Conservation (phyloP, 352 stramenopile genomes). For the Pythium aristosporum region DNA sequence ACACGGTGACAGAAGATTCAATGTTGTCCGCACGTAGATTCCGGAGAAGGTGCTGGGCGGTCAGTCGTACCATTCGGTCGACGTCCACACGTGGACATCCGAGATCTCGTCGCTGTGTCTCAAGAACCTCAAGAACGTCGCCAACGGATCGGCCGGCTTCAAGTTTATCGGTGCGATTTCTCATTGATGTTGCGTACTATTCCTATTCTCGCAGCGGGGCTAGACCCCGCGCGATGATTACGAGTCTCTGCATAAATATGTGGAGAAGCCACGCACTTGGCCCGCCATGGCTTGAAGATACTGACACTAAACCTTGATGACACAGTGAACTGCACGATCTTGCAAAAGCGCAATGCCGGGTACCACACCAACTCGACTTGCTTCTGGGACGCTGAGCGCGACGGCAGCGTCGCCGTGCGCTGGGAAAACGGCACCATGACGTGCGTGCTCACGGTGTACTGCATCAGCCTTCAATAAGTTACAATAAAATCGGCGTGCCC, state of each 20-base stretch:
- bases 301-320: not conserved
- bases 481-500: slow-evolving; percentile 28
- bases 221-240: not conserved
- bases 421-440: slow-evolving; percentile 40
- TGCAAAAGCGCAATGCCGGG: slow-evolving; percentile 88
- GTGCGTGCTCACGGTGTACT: slow-evolving; percentile 40
- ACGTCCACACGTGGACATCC: slow-evolving; percentile 78
- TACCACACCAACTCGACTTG: slow-evolving; percentile 87
- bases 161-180: slow-evolving; percentile 81
- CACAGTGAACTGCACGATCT: slow-evolving; percentile 82
- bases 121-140: slow-evolving; percentile 82
- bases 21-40: slow-evolving; percentile 39
- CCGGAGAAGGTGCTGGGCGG: slow-evolving; percentile 65
- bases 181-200: not conserved
- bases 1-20: not conserved
- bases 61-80: slow-evolving; percentile 73
- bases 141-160: slow-evolving; percentile 83
- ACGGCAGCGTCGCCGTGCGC: slow-evolving; percentile 70
- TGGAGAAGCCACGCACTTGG: not conserved
- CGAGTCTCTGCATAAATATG: slow-evolving; percentile 5
- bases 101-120: slow-evolving; percentile 80
- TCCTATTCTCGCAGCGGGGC: not conserved
- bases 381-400: slow-evolving; percentile 84
- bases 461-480: slow-evolving; percentile 39
- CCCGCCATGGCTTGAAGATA: not conserved